Percentiles rank a stretch among this genome's conserved stretches.
phyloP scores from a whole-genome alignment of 805 yeast genomes.

The Candida maltosa region DNA sequence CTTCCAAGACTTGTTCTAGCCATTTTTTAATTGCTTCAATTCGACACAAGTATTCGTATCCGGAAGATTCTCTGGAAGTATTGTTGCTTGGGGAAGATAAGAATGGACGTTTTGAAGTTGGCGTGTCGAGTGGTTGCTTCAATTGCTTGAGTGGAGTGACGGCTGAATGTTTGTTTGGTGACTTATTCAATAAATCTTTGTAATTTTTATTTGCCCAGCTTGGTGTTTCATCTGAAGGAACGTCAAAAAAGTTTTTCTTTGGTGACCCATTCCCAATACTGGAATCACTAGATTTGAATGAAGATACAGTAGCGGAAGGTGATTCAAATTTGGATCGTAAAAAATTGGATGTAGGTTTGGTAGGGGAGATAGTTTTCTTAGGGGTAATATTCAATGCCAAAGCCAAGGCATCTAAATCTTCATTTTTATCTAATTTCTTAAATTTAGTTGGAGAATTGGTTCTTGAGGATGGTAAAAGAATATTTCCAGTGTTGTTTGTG shows the following conservation, averaged over 20 bases:
- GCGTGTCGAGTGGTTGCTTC: constrained; percentile 4
- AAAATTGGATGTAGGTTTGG: constrained; percentile 18
- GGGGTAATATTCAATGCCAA: constrained; percentile 30
- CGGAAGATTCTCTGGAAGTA: constrained; percentile 30
- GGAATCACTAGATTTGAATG: constrained; percentile 34
- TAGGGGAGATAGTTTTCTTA: constrained; percentile 16
- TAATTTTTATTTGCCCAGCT: constrained; percentile 20
- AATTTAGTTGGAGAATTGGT: constrained; percentile 17
- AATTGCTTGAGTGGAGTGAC: constrained; percentile 6
- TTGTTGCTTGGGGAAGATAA: constrained; percentile 27
- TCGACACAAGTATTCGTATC: constrained; percentile 77
- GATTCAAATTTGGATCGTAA: constrained; percentile 34
- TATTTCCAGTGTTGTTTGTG: constrained; percentile 12
- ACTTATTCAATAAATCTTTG: constrained; percentile 13
- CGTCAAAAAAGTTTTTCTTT: constrained; percentile 1
- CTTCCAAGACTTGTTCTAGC: constrained; percentile 64
- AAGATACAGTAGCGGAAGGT: constrained; percentile 40
- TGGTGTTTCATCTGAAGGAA: constrained; percentile 13
- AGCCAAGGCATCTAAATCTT: constrained; percentile 38
- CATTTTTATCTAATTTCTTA: constrained; percentile 9
- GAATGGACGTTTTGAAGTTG: constrained; percentile 14
- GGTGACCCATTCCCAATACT: constrained; percentile 14
- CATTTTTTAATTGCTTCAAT: constrained; percentile 79
- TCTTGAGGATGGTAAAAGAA: constrained; percentile 26
- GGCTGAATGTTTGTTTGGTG: constrained; percentile 11